Conservation (phyloP, 2,329 filamentous ascomycete genomes). For the Cryphonectria parasitica region DNA sequence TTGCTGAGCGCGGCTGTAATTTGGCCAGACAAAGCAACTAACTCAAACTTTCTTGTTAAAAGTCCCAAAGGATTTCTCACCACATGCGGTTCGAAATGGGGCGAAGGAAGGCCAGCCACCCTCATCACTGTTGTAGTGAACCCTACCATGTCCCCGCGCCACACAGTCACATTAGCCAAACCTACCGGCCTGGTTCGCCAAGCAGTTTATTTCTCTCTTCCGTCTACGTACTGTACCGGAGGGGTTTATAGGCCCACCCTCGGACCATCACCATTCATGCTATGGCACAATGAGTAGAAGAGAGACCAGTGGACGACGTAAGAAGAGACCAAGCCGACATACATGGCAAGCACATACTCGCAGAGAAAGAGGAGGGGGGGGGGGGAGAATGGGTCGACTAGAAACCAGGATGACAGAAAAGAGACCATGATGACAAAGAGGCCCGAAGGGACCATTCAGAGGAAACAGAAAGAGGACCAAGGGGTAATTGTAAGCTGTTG, state of each 20-base stretch:
- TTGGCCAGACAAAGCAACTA: background rate
- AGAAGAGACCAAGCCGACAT: background rate
- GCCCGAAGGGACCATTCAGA: background rate
- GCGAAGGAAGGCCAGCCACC: conserved; percentile 11
- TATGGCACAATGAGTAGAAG: background rate
- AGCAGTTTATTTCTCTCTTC: background rate
- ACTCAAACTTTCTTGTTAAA: background rate
- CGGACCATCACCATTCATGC: background rate
- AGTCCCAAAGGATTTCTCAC: conserved; percentile 11
- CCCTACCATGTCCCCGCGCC: conserved; percentile 1
- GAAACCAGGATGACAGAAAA: background rate
- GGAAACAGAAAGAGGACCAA: background rate
- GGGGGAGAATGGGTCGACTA: background rate
- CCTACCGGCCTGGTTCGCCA: background rate
- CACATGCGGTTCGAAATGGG: conserved; percentile 2
- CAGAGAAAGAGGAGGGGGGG: too few species aligned
- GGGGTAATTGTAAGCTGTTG: background rate
- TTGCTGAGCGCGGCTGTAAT: conserved; percentile 21
- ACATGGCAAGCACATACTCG: background rate
- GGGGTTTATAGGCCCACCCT: background rate
- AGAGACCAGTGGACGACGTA: background rate
- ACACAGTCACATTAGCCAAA: conserved; percentile 3
- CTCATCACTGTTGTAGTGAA: background rate
- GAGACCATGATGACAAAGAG: background rate
- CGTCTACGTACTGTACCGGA: background rate